These are phyloP conservation scores for Penicillium paneum DNA, from an alignment of 2,329 filamentous ascomycete genomes.

Conservation along the genomic window DNA sequence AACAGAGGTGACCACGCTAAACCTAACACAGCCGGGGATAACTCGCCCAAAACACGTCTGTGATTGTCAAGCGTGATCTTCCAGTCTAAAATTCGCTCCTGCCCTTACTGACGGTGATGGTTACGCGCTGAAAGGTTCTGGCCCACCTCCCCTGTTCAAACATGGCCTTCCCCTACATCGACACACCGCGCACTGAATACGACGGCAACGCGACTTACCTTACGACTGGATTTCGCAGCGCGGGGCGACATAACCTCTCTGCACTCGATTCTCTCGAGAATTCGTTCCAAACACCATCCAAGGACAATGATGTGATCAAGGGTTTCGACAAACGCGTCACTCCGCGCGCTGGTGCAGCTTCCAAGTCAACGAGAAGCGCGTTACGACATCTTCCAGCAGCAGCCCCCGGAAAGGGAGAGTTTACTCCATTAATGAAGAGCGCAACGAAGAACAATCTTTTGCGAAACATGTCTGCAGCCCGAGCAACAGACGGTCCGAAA, in stretches of 20 bases:
- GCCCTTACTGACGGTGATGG: slow-evolving; percentile 22
- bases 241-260: slow-evolving; percentile 40
- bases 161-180: slow-evolving; percentile 69
- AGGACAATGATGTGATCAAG: slow-evolving; percentile 72
- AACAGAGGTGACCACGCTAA: slow-evolving; percentile 34
- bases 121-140: slow-evolving; percentile 25
- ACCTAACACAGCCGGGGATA: slow-evolving; percentile 15
- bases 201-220: slow-evolving; percentile 80
- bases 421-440: slow-evolving; percentile 87
- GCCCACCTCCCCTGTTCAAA: slow-evolving; percentile 22
- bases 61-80: slow-evolving; percentile 2
- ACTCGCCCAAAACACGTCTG: slow-evolving; percentile 36
- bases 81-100: slow-evolving; percentile 1
- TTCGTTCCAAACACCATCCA: slow-evolving; percentile 78
- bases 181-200: slow-evolving; percentile 79
- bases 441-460: slow-evolving; percentile 65
- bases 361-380: slow-evolving; percentile 42
- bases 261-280: slow-evolving; percentile 79
- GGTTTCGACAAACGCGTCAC: slow-evolving; percentile 71
- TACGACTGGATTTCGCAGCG: slow-evolving; percentile 60
- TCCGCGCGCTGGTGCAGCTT: slow-evolving; percentile 65
- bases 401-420: slow-evolving; percentile 63
- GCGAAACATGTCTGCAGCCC: slow-evolving; percentile 55
- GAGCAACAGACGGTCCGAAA: slow-evolving; percentile 56
- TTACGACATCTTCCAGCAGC: slow-evolving; percentile 69